These are phyloP conservation scores for Vitis amurensis DNA, from an alignment of 164 flowering plant genomes.

Conservation along the genomic window DNA sequence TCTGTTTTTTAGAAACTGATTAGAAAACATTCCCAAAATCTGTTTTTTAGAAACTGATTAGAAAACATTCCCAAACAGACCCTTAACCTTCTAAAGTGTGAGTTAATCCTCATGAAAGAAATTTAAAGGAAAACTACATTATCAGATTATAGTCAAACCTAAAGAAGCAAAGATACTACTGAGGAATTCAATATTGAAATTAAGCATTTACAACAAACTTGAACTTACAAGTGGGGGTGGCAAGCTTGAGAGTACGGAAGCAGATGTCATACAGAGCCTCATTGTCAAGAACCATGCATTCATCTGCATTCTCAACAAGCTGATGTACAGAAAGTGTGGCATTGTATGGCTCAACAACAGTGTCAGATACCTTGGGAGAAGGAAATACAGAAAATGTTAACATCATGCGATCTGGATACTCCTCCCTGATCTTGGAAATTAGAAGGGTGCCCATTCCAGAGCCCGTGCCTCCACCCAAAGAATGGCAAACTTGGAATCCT, in stretches of 20 bases:
- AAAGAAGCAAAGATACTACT: background rate
- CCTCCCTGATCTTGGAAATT: constrained; percentile 29
- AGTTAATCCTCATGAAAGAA: background rate
- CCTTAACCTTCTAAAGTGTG: too few relatives aligned
- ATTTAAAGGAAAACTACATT: background rate
- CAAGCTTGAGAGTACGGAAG: constrained; percentile 30
- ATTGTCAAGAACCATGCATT: constrained; percentile 25
- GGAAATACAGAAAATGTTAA: constrained; percentile 28
- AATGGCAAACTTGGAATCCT: constrained; percentile 31
- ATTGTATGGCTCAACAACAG: constrained; percentile 32
- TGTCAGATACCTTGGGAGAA: constrained; percentile 31
- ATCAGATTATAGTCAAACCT: background rate
- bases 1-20: background rate
- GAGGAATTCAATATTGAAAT: background rate
- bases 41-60: background rate
- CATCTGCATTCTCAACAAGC: constrained; percentile 31
- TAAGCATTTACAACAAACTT: background rate
- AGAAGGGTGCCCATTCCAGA: constrained; percentile 33
- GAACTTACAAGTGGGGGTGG: constrained; percentile 24
- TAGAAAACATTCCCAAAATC: background rate
- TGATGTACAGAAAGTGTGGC: constrained; percentile 30
- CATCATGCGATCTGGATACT: constrained; percentile 32
- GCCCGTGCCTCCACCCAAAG: constrained; percentile 28
- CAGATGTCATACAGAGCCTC: constrained; percentile 26
- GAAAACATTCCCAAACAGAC: background rate